These are phyloP conservation scores for Sarocladium kiliense DNA, from an alignment of 2,329 filamentous ascomycete genomes.

Conservation along the genomic window DNA sequence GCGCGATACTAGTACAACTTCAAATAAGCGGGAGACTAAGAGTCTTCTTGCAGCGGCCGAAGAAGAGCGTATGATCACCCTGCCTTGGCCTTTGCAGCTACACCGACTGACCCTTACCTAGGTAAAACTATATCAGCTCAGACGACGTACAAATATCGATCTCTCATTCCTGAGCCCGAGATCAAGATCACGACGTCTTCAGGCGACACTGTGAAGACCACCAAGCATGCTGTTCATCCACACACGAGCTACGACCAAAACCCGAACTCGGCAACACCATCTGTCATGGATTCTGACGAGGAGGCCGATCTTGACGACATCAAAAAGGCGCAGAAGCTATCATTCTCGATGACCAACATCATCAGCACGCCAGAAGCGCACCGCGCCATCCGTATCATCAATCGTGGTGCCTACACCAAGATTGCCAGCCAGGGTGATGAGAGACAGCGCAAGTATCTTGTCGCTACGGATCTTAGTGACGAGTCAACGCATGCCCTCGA, in stretches of 20 bases:
- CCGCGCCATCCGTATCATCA: conserved; percentile 81
- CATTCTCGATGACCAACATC: conserved; percentile 74
- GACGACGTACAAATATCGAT: conserved; percentile 53
- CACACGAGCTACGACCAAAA: conserved; percentile 77
- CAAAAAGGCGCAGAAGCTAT: conserved; percentile 78
- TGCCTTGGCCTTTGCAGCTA: not conserved
- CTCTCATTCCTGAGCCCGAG: conserved; percentile 60
- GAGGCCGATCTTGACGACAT: conserved; percentile 83
- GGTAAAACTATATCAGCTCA: conserved; percentile 49
- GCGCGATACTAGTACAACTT: conserved; percentile 24
- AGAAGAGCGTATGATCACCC: conserved; percentile 62
- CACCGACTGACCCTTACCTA: conserved; percentile 24
- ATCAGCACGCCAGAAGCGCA: conserved; percentile 70
- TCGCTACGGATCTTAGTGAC: conserved; percentile 91
- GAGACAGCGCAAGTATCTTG: conserved; percentile 81
- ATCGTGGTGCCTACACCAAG: conserved; percentile 77
- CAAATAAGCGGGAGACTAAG: conserved; percentile 38
- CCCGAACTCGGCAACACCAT: conserved; percentile 47
- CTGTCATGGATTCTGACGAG: conserved; percentile 74
- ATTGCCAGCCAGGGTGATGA: conserved; percentile 75
- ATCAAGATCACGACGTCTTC: conserved; percentile 60
- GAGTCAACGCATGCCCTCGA: conserved; percentile 94
- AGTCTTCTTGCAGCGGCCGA: conserved; percentile 70
- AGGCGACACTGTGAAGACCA: conserved; percentile 53
- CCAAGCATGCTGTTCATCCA: conserved; percentile 65